Evolutionary conservation across 768 basidiomycete species (phyloP).

Genomic region (Tubosaeta brunneosetosa): DNA sequence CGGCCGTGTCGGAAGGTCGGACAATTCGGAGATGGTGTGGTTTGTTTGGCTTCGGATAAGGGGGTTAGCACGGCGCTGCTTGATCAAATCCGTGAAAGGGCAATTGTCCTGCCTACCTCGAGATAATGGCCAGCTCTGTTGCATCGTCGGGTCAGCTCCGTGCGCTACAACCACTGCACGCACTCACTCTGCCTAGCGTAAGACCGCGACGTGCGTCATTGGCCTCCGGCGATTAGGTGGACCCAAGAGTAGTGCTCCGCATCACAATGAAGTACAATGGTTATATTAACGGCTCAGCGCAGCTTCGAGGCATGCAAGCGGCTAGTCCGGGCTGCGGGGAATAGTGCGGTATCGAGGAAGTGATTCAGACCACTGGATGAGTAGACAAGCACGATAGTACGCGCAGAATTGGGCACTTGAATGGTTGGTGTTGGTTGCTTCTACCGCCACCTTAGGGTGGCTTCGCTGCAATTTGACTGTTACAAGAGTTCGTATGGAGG

Average conservation of each 20-base stretch:
- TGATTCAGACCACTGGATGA: constrained; percentile 1
- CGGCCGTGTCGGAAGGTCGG: constrained; percentile 1
- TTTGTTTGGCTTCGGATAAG: constrained; percentile 33
- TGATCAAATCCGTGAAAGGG: constrained; percentile 19
- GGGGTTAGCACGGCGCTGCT: constrained; percentile 17
- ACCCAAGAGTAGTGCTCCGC: constrained; percentile 10
- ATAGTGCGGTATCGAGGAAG: background rate
- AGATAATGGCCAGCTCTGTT: constrained; percentile 3
- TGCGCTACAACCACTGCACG: constrained; percentile 2
- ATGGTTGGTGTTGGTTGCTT: background rate
- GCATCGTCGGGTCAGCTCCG: constrained; percentile 1
- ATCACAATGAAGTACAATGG: constrained; percentile 13
- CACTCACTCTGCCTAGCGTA: constrained; percentile 6
- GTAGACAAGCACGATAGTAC: constrained; percentile 9
- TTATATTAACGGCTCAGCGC: constrained; percentile 20
- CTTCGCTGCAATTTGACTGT: background rate
- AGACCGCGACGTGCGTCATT: background rate
- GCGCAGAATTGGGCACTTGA: background rate
- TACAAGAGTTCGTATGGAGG: constrained; percentile 8
- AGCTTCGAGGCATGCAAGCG: constrained; percentile 7
- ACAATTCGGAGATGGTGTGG: constrained; percentile 19
- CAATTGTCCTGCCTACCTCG: background rate
- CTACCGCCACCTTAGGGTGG: constrained; percentile 2
- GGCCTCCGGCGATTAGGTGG: constrained; percentile 24
- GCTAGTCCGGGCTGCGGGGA: constrained; percentile 1